Evolutionary conservation across 2,329 filamentous ascomycete genomes (phyloP).

Genomic region (Neopestalotiopsis rosae): DNA sequence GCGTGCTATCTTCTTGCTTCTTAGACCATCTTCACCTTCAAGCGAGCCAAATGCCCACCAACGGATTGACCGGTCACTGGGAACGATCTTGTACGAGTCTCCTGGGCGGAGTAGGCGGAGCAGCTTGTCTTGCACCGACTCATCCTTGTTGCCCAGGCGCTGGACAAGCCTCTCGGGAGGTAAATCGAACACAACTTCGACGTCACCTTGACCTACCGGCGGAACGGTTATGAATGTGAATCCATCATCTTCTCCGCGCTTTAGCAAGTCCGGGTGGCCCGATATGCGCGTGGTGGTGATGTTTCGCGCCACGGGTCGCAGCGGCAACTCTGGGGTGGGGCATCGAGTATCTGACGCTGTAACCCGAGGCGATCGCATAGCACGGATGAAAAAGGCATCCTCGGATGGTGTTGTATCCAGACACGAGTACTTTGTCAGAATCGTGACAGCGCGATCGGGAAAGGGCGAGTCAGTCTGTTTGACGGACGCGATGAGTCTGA

Average conservation of each 20-base stretch:
- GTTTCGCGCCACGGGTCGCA: background rate
- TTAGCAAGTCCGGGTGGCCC: constrained; percentile 11
- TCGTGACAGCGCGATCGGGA: constrained; percentile 13
- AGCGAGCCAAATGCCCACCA: constrained; percentile 13
- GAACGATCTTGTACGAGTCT: background rate
- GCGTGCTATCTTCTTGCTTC: background rate
- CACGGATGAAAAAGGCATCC: constrained; percentile 12
- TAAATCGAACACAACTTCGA: constrained; percentile 8
- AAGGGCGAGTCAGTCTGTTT: constrained; percentile 10
- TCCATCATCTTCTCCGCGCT: background rate
- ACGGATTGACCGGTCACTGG: background rate
- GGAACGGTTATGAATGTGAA: constrained; percentile 10
- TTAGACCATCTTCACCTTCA: background rate
- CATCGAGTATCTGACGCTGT: background rate
- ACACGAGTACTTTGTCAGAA: constrained; percentile 16
- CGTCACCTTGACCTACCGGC: background rate
- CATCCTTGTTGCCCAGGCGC: background rate
- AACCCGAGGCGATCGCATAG: constrained; percentile 7
- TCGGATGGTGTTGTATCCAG: constrained; percentile 6
- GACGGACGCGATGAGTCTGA: constrained; percentile 2
- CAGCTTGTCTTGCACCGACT: background rate
- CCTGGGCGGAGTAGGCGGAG: constrained; percentile 13
- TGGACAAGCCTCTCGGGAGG: background rate
- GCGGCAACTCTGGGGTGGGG: background rate
- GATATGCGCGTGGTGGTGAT: background rate